Evolutionary conservation across 176 grass and related monocot species (phyloP), one percentile per base, ranked within the genome.

Genomic region (Tuctoria greenei): DNA sequence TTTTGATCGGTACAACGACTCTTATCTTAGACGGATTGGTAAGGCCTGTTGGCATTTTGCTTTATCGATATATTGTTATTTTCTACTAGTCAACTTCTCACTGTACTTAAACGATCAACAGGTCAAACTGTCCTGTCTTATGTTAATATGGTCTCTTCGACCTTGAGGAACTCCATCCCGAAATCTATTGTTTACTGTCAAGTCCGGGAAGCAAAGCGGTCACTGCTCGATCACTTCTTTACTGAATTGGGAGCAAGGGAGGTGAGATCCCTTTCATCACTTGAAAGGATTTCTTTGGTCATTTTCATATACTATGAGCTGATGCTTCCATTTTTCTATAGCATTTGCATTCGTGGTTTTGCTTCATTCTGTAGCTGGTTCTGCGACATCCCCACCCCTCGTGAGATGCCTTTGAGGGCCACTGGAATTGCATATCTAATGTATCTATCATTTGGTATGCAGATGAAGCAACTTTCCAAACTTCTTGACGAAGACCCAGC

Each of bases 1-100:
- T 73, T 99, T 99, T 82, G 96, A 99, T 67, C 89, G 96, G 91
- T 99, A 99, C n/a, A 99, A 95, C 38, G 96, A 99, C 75, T 99
- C 92, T 28, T 99, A 99, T 80, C 96, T 99, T 66, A 90, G 96
- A 80, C 81, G 96, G 79, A 92, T 99, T 44, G 93, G 93, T 97
- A 77, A 80, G 52, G 13, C 26, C 49, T 67, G 24, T 51, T 67
- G 27, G 4, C 49, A 45, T 45, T 67, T 58, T 69, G 12, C 18
- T 66, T 27, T 4, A 55, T 60, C 12, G 4, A 13, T 68, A 7
- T 25, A 31, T 55, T 25, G 18, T 16, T 62, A 47, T 68, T 62
- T 71, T 34, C 36, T 36, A 11, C 4, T 44, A 18, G 38, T 6
- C 12, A 45, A 78, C 18, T 12, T 83, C 71, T 64, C 24, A 67